Conservation (phyloP, 2,329 filamentous ascomycete genomes). For the Penicillium sp. region DNA sequence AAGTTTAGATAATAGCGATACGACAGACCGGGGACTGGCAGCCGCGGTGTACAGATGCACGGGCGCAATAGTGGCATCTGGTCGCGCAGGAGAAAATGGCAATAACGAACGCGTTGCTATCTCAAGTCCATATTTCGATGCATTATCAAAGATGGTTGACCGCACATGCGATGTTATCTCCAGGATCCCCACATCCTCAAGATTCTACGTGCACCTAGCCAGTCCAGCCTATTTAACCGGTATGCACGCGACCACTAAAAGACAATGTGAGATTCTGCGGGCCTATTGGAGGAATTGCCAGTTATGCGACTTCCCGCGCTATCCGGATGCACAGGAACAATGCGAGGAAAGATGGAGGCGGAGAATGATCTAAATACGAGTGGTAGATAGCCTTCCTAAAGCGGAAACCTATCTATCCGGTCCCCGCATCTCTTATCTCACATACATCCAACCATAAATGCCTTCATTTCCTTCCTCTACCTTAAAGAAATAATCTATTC, state of each 20-base stretch:
- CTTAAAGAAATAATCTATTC: too few relatives aligned
- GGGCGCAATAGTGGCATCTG: slow-evolving; percentile 35
- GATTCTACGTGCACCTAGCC: slow-evolving; percentile 44
- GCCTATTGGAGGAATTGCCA: slow-evolving; percentile 43
- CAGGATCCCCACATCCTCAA: slow-evolving; percentile 31
- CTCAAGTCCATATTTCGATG: background rate
- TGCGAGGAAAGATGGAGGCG: slow-evolving; percentile 38
- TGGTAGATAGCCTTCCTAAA: slow-evolving; percentile 23
- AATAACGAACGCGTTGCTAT: background rate
- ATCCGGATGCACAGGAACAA: slow-evolving; percentile 31
- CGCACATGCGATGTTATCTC: slow-evolving; percentile 38
- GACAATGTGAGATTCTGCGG: slow-evolving; percentile 38
- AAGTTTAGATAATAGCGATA: slow-evolving; percentile 17
- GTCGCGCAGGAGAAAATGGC: slow-evolving; percentile 4
- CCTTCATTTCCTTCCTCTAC: background rate
- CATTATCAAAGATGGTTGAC: slow-evolving; percentile 34
- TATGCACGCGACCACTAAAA: slow-evolving; percentile 32
- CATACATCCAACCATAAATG: background rate
- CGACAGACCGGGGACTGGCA: slow-evolving; percentile 19
- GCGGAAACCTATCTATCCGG: slow-evolving; percentile 24
- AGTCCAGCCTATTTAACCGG: slow-evolving; percentile 40
- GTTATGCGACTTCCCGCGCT: slow-evolving; percentile 39
- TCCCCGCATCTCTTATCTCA: slow-evolving; percentile 12
- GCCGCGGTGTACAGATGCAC: slow-evolving; percentile 39
- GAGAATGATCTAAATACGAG: slow-evolving; percentile 18